phyloP scores from a whole-genome alignment of 192 early-diverging fungal species.

The Linnemannia elongata region DNA sequence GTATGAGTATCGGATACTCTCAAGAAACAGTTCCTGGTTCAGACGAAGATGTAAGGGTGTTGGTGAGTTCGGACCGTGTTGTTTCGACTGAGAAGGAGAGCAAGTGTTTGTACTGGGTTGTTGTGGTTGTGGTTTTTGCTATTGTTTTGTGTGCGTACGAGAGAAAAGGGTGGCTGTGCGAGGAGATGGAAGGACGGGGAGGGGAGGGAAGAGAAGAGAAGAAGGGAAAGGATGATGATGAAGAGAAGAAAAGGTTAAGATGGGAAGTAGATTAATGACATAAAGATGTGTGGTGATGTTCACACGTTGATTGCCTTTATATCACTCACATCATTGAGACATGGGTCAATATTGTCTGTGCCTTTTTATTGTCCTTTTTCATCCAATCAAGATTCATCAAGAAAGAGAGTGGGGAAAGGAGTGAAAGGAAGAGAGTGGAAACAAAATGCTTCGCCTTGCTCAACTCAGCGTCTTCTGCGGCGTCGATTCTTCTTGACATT shows the following conservation, averaged over 20 bases:
- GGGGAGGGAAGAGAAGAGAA: background rate
- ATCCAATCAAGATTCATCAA: background rate
- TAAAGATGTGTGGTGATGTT: background rate
- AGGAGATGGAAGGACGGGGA: background rate
- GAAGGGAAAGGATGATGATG: background rate
- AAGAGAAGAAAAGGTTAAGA: background rate
- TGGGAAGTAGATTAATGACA: background rate
- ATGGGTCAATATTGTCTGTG: no score
- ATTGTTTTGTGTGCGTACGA: background rate
- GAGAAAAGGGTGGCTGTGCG: background rate
- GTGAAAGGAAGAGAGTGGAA: no score
- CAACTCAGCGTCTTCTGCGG: background rate
- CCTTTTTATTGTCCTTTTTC: background rate
- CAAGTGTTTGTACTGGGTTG: no score
- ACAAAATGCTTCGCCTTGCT: background rate
- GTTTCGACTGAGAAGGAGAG: no score
- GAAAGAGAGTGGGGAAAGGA: no score
- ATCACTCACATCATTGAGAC: background rate
- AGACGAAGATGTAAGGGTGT: background rate
- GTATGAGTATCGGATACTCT: background rate
- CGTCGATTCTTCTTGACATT: background rate
- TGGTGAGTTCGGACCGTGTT: no score
- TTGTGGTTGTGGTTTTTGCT: background rate
- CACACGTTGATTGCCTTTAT: background rate
- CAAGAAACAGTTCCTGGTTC: no score